phyloP scores from a whole-genome alignment of 2,329 filamentous ascomycete genomes.

The Apiospora aurea region DNA sequence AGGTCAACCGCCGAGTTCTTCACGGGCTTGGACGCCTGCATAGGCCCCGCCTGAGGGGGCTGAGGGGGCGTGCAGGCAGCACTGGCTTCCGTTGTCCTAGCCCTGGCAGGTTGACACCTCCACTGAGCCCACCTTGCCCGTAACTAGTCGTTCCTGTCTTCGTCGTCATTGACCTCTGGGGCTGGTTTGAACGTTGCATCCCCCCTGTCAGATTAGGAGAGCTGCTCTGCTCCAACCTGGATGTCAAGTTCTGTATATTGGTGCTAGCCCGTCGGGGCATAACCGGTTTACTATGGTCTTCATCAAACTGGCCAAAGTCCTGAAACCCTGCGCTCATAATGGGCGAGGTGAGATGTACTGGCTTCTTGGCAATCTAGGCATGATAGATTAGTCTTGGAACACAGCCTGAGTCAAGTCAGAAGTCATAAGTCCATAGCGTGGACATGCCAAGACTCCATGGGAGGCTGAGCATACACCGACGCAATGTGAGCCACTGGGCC shows the following conservation, averaged over 20 bases:
- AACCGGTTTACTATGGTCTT: constrained; percentile 35
- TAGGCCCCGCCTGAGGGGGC: constrained; percentile 36
- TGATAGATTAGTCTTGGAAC: constrained; percentile 42
- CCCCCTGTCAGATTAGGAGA: constrained; percentile 38
- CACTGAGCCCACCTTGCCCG: constrained; percentile 27
- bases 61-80: constrained; percentile 37
- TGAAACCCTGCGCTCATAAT: constrained; percentile 35
- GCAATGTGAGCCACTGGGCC: not conserved
- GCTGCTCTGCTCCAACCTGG: constrained; percentile 39
- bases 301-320: constrained; percentile 31
- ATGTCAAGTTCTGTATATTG: constrained; percentile 40
- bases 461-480: not conserved
- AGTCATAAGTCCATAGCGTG: not conserved
- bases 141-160: constrained; percentile 22
- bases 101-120: constrained; percentile 39
- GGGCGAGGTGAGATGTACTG: constrained; percentile 56
- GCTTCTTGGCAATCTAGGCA: constrained; percentile 68
- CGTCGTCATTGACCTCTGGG: constrained; percentile 30
- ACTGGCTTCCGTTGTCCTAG: constrained; percentile 40
- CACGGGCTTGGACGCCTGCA: constrained; percentile 42
- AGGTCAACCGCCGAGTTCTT: constrained; percentile 52
- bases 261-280: constrained; percentile 37
- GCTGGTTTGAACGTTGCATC: constrained; percentile 31
- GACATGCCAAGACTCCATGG: not conserved
- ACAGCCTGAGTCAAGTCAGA: constrained; percentile 35